Base-by-base conservation (phyloP, 2,329 filamentous ascomycete genomes). In the Ophiocordyceps robertsii region DNA sequence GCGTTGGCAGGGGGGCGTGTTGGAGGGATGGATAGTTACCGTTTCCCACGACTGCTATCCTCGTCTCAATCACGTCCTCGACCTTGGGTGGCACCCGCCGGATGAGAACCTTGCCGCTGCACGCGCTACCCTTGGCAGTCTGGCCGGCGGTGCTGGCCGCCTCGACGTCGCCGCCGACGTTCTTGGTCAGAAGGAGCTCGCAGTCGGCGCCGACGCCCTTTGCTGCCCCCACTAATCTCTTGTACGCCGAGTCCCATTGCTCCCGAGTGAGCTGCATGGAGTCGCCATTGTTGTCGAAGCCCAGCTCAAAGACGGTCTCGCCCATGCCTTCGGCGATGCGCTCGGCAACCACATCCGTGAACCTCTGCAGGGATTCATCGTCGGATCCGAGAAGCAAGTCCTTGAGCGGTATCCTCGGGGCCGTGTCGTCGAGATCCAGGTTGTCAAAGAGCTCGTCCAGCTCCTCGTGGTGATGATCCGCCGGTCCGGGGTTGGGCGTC, bases 1-100 rank as follows among this genome's bases (percentile, higher is more conserved):
- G 47, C 30, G 40, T n/a, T 21, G 16, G 29, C 4, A 16, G 1
- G 11, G n/a, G 9, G 39, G 29, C 16, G 9, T 6, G 9, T 27
- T 17, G n/a, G 24, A 14, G 6, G 9, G 24, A 3, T 1, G 3
- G 9, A 2, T 24, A 30, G 40, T 57, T 59, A 80, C 77, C 86
- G 67, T 98, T 98, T 39, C 92, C 92, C 8, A 98, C 92, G 0
- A 98, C 92, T 1, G 90, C 92, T 64, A 98, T 93, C 51, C 92
- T 70, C 10, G 90, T 95, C 70, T 98, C 92, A 47, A 95, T 95
- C 24, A 94, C 84, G 44, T 93, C 80, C 57, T 96, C 88, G 6
- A 86, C 75, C 12, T 73, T 82, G 17, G 72, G 67, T 3, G 89
- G 87, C 19, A 75, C 67, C 55, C 82, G 80, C 33, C 92, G 78